Evolutionary conservation across 331 rosid species (phyloP), one percentile per base, ranked within the genome.

Genomic region (Malus hybrid): DNA sequence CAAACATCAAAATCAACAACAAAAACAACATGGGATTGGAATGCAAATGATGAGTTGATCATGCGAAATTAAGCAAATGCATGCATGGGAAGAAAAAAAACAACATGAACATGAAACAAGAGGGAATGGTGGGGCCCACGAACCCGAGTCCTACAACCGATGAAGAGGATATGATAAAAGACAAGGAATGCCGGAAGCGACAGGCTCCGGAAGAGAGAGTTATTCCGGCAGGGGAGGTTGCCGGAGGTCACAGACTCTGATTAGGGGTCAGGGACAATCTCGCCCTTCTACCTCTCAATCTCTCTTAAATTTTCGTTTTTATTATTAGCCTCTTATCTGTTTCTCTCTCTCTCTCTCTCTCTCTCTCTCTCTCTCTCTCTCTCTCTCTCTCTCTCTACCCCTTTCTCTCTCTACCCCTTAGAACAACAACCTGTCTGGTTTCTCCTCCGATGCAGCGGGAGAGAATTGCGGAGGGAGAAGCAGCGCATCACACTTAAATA

Each of bases 181-280:
- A 32, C 32, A 16, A 50, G 55, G 68, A 61, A 63, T 57, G 77
- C 13, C 39, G 80, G 66, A n/a, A 3, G 72, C 28, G 14, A 33
- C 77, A 58, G 66, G 24, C 30, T 55, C 80, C 68, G 78, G 78
- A 63, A 68, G 26, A 13, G 68, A 56, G 22, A 64, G 53, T 73
- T 63, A 62, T 63, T 32, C 82, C 63, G 64, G 34, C 64, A 4
- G 61, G 81, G 75, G 20, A 36, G 60, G 28, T 16, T 30, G 70
- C 70, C 48, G 70, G 79, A 22, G 57, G 77, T 24, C 46, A 33
- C 46, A 16, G 66, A 22, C 52, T 58, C 74, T 67, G 20, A 20
- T 5, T 24, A 6, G 18, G 74, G 32, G 29, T 71, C 42, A 32
- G 73, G 24, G 81, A 48, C 52, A 78, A 73, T 42, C 70, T 12